These are phyloP conservation scores for Speleostelium caveatum DNA, from an alignment of 78 protist genomes.

Conservation along the genomic window DNA sequence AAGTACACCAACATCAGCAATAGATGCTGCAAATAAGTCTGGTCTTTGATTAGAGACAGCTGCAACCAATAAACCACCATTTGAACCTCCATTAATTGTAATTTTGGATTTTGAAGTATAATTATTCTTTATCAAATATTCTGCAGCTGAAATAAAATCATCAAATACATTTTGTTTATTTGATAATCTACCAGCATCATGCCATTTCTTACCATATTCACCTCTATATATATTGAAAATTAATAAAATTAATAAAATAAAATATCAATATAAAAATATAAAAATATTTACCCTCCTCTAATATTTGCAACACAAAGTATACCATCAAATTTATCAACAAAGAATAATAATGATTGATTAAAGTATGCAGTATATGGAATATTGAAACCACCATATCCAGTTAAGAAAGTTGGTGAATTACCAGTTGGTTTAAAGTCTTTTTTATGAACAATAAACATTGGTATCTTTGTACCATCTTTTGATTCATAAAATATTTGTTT, in stretches of 20 bases:
- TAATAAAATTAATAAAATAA: neutral
- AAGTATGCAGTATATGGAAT: conserved; percentile 85
- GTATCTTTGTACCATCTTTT: conserved; percentile 92
- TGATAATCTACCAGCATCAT: conserved; percentile 84
- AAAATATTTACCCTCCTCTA: conserved; percentile 89
- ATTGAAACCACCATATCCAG: conserved; percentile 97
- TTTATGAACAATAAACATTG: conserved; percentile 93
- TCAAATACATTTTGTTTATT: conserved; percentile 90
- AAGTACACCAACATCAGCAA: conserved; percentile 85
- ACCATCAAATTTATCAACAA: conserved; percentile 84
- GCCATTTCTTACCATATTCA: conserved; percentile 97
- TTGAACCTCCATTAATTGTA: conserved; percentile 91
- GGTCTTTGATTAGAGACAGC: conserved; percentile 92
- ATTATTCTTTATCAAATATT: conserved; percentile 71
- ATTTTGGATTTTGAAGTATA: conserved; percentile 64
- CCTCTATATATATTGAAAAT: conserved; percentile 20
- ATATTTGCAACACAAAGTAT: conserved; percentile 91
- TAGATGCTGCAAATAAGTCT: conserved; percentile 86
- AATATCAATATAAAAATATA: neutral
- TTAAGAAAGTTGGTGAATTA: conserved; percentile 34
- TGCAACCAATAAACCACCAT: conserved; percentile 96
- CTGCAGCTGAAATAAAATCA: conserved; percentile 91
- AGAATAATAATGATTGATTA: conserved; percentile 44
- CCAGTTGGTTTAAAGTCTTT: conserved; percentile 18
- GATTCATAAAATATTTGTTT: conserved; percentile 90